Evolutionary conservation across 106 monocot species (phyloP), one percentile per base, ranked within the genome.

Genomic region (Dioscorea alata): DNA sequence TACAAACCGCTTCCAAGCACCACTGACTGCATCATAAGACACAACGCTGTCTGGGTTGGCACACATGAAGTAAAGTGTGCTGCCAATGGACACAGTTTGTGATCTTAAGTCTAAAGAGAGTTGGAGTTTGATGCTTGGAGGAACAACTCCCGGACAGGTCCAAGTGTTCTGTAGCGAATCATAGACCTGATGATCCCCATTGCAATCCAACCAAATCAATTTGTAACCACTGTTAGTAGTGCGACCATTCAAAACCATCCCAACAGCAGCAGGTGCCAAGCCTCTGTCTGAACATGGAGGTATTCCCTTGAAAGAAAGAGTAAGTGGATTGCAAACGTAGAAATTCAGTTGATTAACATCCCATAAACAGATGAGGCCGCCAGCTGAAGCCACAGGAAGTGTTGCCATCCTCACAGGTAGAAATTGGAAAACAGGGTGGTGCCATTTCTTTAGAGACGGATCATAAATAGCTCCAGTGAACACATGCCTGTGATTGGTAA

Each of bases 361-460:
- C 68, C 79, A 48, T 49, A 87, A 87, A 73, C 94, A 94, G 57
- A 94, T 48, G 19, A 94, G 90, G 53, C 94, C 94, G 49, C 94
- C 90, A 23, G 80, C 82, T 51, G 94, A 94, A 48, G 90, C 78
- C 52, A 85, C 88, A 20, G 85, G 83, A 33, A 83, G 67, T 70
- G 83, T 58, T 13, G 85, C 69, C 50, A 62, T 69, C 61, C 72
- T 81, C 1, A 66, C 63, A 32, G 63, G 74, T 33, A 87, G 61
- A 58, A 73, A 65, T 42, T 90, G 77, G 34, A 85, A 64, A 33
- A 71, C 74, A 18, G 54, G 63, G 48, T 76, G 80, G 76, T 87
- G 77, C 94, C 94, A 94, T 74, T 81, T 85, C 67, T 70, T 80
- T 4, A 50, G 14, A 57, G 85, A 83, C 64, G 87, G 90, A 48